Conservation (phyloP, 148 eudicot species). For the Simmondsia chinensis region DNA sequence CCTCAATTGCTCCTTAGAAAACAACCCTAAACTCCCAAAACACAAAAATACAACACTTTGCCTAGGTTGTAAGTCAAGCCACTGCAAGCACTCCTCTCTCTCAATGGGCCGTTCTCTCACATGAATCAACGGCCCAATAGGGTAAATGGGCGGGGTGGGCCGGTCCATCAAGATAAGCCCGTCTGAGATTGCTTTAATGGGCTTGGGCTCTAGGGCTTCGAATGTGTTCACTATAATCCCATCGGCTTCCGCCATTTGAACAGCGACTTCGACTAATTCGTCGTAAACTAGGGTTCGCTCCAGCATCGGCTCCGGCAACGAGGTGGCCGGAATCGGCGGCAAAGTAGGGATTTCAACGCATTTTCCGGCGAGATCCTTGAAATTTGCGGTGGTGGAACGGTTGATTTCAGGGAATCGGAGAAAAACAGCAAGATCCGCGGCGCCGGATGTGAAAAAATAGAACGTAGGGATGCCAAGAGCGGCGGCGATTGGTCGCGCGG, state of each 20-base stretch:
- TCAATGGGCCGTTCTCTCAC: background rate
- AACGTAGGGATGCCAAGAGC: constrained; percentile 30
- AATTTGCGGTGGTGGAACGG: constrained; percentile 11
- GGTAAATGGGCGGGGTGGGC: constrained; percentile 30
- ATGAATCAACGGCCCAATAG: constrained; percentile 37
- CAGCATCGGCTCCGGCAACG: constrained; percentile 25
- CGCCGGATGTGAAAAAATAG: constrained; percentile 36
- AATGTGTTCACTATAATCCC: constrained; percentile 36
- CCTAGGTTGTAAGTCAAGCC: constrained; percentile 45
- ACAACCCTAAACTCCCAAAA: constrained; percentile 42
- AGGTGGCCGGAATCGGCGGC: constrained; percentile 32
- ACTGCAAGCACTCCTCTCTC: constrained; percentile 29
- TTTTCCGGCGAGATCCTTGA: constrained; percentile 17
- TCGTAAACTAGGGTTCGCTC: constrained; percentile 11
- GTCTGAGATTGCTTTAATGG: constrained; percentile 15
- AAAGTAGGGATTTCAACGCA: constrained; percentile 27
- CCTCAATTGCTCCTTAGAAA: constrained; percentile 24
- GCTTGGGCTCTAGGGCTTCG: constrained; percentile 20
- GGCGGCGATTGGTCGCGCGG: constrained; percentile 15
- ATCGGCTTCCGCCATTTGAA: constrained; percentile 9
- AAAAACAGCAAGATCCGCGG: constrained; percentile 12
- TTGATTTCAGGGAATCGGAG: constrained; percentile 24
- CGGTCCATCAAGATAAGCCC: constrained; percentile 21
- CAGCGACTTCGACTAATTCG: constrained; percentile 10
- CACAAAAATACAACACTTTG: constrained; percentile 43